A percentile compares a stretch with the other conserved stretches of the same genome.
phyloP scores from a whole-genome alignment of 108 stramenopile genomes.

The Stephanodiscus minutulus region DNA sequence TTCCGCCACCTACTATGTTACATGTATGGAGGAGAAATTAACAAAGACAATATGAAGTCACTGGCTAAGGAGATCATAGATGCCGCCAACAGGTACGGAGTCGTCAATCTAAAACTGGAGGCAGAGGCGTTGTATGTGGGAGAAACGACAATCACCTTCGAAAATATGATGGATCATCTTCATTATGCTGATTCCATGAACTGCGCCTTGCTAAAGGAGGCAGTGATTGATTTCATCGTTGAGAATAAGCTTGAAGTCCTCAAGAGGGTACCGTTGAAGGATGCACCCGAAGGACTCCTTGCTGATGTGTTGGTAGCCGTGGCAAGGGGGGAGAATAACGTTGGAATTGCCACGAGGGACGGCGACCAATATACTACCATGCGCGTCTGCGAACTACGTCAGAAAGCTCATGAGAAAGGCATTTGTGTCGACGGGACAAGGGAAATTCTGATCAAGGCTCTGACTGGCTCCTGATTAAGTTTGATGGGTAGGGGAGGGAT shows the following conservation, averaged over 20 bases:
- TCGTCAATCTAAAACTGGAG: background rate
- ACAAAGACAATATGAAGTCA: background rate
- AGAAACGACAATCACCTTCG: background rate
- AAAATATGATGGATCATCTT: conserved; percentile 2
- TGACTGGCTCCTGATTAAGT: too few species aligned
- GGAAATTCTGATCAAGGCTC: too few species aligned
- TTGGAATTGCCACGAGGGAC: background rate
- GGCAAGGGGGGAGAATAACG: background rate
- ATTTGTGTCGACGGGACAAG: too few species aligned
- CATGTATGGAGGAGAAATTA: background rate
- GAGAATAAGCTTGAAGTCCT: conserved; percentile 1
- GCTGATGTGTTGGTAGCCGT: background rate
- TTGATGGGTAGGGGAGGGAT: too few species aligned
- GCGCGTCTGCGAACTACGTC: background rate
- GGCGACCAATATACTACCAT: background rate
- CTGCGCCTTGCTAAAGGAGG: conserved; percentile 1
- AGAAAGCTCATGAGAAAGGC: too few species aligned
- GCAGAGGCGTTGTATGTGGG: background rate
- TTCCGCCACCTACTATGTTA: background rate
- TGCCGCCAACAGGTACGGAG: background rate
- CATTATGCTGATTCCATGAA: background rate
- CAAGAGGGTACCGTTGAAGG: background rate
- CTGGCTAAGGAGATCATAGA: background rate
- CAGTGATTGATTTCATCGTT: conserved; percentile 5
- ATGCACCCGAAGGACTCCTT: background rate